Evolutionary conservation across 2,329 filamentous ascomycete species (phyloP), one percentile per base, ranked within the genome.

Genomic region (Daldinia eschscholtzii): DNA sequence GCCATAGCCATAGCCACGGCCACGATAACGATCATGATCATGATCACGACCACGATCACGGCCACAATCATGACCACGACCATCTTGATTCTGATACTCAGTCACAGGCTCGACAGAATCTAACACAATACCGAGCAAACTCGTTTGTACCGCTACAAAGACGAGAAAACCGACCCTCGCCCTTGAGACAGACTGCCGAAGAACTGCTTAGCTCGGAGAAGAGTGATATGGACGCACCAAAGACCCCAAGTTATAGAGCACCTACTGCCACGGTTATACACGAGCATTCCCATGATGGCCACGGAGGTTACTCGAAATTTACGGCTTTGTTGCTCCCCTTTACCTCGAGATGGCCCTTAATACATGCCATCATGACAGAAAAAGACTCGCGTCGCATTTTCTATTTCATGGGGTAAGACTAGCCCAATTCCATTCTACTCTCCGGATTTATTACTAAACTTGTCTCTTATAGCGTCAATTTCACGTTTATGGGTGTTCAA

Each of bases 361-460:
- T 98, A 18, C 90, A 98, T 77, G 91, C 93, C 60, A 93, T 99
- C 65, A 82, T 99, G 75, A 89, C 91, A 13, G 95, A 98, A 76
- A 94, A 93, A 75, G 95, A 99, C 79, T 98, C 95, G 15, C 88
- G 96, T 65, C 89, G 95, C 50, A 98, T 99, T 71, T 97, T 97
- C 73, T 99, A 99, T 81, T 99, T 98, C 75, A 97, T 97, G 89
- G 88, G 86, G 92, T 97, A 84, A 77, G 90, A 79, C 13, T 28
- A 26, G 2, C 30, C 44, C 12, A 6, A 12, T 46, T 37, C 4
- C 18, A 46, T 53, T 62, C 20, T 6, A 20, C 15, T 4, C 20
- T 20, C 41, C 15, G 5, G 64, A 76, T 64, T 13, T 23, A 41
- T 64, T 74, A 50, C 73, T 46, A 12, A 61, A 13, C 18, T 30